Evolutionary conservation across 768 basidiomycete genomes (phyloP).

Genomic region (Panaeolus papilionaceus): DNA sequence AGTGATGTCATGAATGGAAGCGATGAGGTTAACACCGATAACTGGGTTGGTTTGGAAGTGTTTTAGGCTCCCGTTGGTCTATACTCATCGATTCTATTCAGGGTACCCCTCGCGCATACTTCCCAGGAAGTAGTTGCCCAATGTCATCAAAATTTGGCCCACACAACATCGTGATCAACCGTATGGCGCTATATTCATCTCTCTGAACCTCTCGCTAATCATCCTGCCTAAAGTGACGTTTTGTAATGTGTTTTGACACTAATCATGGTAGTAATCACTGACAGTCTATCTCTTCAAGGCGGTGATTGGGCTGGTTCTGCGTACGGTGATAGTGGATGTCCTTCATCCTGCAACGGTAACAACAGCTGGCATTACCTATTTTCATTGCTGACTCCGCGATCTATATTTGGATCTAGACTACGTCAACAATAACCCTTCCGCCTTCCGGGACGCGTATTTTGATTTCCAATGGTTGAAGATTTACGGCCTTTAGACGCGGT

Average conservation of each 20-base stretch:
- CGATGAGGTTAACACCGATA: slow-evolving; percentile 47
- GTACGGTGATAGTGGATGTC: slow-evolving; percentile 55
- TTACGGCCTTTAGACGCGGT: slow-evolving; percentile 26
- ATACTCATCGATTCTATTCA: slow-evolving; percentile 25
- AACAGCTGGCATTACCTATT: neutral
- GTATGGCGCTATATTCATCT: slow-evolving; percentile 28
- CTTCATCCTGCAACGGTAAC: slow-evolving; percentile 57
- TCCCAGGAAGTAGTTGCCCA: slow-evolving; percentile 66
- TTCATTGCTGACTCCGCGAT: too few relatives aligned
- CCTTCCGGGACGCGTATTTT: slow-evolving; percentile 75
- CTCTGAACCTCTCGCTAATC: neutral
- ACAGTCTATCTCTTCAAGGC: slow-evolving; percentile 28
- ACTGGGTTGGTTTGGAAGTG: slow-evolving; percentile 53
- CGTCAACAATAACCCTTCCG: slow-evolving; percentile 69
- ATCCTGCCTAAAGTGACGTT: neutral
- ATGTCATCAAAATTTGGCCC: slow-evolving; percentile 58
- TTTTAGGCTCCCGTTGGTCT: too few relatives aligned
- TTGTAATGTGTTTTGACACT: neutral
- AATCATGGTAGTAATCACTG: neutral
- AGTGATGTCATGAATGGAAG: slow-evolving; percentile 50
- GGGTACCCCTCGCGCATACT: slow-evolving; percentile 64
- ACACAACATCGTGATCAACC: slow-evolving; percentile 71
- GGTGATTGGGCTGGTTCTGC: slow-evolving; percentile 64
- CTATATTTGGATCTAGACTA: slow-evolving; percentile 45
- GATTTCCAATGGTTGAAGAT: slow-evolving; percentile 65